These are phyloP conservation scores for Pleurotus salmoneostramineus DNA, from an alignment of 768 basidiomycete species.

Conservation along the genomic window DNA sequence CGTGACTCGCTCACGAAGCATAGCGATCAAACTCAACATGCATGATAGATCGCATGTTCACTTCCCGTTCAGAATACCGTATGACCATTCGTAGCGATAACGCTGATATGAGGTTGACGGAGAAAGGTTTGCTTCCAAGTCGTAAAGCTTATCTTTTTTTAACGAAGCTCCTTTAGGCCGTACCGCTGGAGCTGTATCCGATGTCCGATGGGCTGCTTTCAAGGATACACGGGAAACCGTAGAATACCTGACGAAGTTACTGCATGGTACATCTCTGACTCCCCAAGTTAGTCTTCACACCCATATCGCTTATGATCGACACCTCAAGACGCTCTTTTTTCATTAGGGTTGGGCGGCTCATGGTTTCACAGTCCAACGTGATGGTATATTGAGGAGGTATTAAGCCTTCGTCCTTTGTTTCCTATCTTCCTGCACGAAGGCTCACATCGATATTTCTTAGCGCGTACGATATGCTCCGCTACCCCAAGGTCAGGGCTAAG, in stretches of 20 bases:
- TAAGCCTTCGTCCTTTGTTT: constrained; percentile 1
- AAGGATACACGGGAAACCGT: constrained; percentile 27
- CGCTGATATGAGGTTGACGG: constrained; percentile 79
- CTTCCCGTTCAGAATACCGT: constrained; percentile 85
- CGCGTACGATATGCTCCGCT: constrained; percentile 69
- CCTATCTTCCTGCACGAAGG: neutral
- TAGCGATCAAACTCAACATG: constrained; percentile 2
- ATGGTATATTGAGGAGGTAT: constrained; percentile 42
- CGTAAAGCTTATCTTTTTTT: neutral
- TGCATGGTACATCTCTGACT: constrained; percentile 33
- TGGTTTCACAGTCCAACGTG: constrained; percentile 40
- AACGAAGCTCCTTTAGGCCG: constrained; percentile 26
- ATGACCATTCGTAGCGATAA: constrained; percentile 88
- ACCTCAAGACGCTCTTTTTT: neutral
- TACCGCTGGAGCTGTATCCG: constrained; percentile 40
- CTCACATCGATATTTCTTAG: constrained; percentile 30
- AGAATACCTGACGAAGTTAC: constrained; percentile 26
- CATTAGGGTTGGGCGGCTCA: constrained; percentile 32
- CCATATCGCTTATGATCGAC: neutral
- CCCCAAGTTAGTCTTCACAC: constrained; percentile 31
- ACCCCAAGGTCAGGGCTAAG: constrained; percentile 45
- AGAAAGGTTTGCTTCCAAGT: constrained; percentile 45
- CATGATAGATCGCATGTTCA: constrained; percentile 84
- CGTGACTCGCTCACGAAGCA: neutral
- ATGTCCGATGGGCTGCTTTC: constrained; percentile 37